Conservation (phyloP, 2,329 filamentous ascomycete genomes). For the Passalora sequoiae region DNA sequence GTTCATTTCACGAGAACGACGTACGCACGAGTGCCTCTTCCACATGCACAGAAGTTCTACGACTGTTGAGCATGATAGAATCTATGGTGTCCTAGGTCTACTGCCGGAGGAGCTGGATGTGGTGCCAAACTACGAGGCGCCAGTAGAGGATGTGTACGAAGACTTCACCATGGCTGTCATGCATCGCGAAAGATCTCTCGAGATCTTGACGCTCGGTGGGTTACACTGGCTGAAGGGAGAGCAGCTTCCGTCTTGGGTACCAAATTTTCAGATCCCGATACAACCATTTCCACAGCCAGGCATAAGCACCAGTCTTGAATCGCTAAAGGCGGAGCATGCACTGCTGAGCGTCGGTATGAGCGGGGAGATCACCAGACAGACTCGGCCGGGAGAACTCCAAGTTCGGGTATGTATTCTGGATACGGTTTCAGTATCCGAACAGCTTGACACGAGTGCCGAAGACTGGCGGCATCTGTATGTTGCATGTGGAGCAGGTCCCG, state of each 20-base stretch:
- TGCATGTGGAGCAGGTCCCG: not conserved
- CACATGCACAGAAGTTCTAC: not conserved
- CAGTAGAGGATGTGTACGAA: not conserved
- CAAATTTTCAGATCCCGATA: not conserved
- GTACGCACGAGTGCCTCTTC: not conserved
- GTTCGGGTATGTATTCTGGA: not conserved
- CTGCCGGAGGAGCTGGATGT: not conserved
- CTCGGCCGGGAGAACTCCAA: not conserved
- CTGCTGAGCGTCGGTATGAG: not conserved
- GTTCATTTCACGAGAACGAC: not conserved
- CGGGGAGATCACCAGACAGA: not conserved
- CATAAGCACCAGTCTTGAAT: not conserved
- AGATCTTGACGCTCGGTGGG: not conserved
- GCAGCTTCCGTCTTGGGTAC: not conserved
- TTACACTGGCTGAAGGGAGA: not conserved
- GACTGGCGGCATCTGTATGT: not conserved
- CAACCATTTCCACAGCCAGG: not conserved
- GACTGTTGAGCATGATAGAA: not conserved
- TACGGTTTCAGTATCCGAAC: not conserved
- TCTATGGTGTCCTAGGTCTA: constrained; percentile 1
- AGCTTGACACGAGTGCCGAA: not conserved
- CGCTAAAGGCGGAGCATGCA: not conserved
- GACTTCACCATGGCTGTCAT: not conserved
- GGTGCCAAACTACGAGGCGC: not conserved
- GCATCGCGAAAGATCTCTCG: not conserved